phyloP scores from a whole-genome alignment of 768 basidiomycete genomes.

The Suillus spraguei region DNA sequence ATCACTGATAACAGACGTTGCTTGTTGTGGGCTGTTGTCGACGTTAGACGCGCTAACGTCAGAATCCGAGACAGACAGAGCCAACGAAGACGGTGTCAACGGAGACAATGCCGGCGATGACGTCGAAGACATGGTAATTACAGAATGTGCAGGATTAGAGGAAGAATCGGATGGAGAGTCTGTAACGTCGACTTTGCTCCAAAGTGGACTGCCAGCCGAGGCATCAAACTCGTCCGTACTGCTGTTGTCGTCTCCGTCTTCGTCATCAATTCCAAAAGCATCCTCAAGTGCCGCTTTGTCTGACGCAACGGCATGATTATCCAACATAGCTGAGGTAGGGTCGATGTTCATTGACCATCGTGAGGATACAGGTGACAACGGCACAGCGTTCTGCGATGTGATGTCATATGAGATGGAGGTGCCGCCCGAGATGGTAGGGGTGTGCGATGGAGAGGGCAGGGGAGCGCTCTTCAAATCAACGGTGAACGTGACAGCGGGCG shows the following conservation, averaged over 20 bases:
- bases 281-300: slow-evolving; percentile 10
- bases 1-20: slow-evolving; percentile 7
- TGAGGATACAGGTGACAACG: slow-evolving; percentile 1
- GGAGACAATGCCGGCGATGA: neutral
- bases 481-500: neutral
- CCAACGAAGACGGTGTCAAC: neutral
- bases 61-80: neutral
- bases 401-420: slow-evolving; percentile 6
- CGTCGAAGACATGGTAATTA: neutral
- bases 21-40: slow-evolving; percentile 7
- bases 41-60: neutral
- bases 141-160: neutral
- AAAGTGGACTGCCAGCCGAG: neutral
- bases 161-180: neutral
- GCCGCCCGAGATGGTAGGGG: slow-evolving; percentile 8
- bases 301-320: neutral
- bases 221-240: neutral
- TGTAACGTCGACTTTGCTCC: neutral
- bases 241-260: slow-evolving; percentile 1
- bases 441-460: slow-evolving; percentile 18
- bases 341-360: neutral
- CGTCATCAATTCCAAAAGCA: slow-evolving; percentile 12
- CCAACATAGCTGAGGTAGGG: slow-evolving; percentile 1
- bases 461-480: neutral
- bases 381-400: slow-evolving; percentile 8